phyloP scores from a whole-genome alignment of 2,329 filamentous ascomycete genomes.

The Aureobasidium sp. region DNA sequence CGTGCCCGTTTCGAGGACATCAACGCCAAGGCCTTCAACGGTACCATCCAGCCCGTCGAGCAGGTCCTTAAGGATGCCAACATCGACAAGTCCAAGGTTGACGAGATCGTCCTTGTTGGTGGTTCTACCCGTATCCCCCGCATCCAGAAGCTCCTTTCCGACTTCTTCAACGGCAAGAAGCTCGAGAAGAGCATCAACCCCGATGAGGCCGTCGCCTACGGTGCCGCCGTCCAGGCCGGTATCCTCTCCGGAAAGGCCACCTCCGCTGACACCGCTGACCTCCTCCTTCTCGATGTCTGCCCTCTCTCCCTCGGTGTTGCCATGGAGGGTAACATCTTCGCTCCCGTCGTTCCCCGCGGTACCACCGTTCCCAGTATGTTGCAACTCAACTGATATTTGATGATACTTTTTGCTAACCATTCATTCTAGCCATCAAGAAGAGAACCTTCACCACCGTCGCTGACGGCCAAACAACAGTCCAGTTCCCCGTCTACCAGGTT shows the following conservation, averaged over 20 bases:
- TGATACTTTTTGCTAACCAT: too few species aligned
- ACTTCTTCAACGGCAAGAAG: slow-evolving; percentile 99
- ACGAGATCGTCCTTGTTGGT: slow-evolving; percentile 98
- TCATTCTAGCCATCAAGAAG: slow-evolving; percentile 58
- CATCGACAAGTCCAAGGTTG: slow-evolving; percentile 83
- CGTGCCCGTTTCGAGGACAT: slow-evolving; percentile 98
- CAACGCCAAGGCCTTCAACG: slow-evolving; percentile 89
- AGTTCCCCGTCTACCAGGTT: slow-evolving; percentile 65
- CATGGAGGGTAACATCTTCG: slow-evolving; percentile 99
- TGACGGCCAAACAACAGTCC: slow-evolving; percentile 58
- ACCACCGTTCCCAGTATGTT: slow-evolving; percentile 32
- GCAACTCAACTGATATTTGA: too few species aligned
- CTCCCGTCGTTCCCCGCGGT: slow-evolving; percentile 69
- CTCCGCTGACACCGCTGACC: slow-evolving; percentile 86
- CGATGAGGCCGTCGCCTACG: slow-evolving; percentile 97
- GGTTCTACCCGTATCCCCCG: slow-evolving; percentile 97
- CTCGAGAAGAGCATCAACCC: slow-evolving; percentile 99
- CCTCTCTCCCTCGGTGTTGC: slow-evolving; percentile 96
- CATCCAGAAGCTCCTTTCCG: slow-evolving; percentile 97
- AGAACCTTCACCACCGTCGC: slow-evolving; percentile 42
- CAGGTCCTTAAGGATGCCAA: slow-evolving; percentile 91
- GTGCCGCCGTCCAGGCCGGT: slow-evolving; percentile 96
- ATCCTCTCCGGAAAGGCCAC: slow-evolving; percentile 98
- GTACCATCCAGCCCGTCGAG: slow-evolving; percentile 89
- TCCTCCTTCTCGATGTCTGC: slow-evolving; percentile 91